Evolutionary conservation across 2,329 filamentous ascomycete genomes (phyloP).

Genomic region (Fonsecaea monophora): DNA sequence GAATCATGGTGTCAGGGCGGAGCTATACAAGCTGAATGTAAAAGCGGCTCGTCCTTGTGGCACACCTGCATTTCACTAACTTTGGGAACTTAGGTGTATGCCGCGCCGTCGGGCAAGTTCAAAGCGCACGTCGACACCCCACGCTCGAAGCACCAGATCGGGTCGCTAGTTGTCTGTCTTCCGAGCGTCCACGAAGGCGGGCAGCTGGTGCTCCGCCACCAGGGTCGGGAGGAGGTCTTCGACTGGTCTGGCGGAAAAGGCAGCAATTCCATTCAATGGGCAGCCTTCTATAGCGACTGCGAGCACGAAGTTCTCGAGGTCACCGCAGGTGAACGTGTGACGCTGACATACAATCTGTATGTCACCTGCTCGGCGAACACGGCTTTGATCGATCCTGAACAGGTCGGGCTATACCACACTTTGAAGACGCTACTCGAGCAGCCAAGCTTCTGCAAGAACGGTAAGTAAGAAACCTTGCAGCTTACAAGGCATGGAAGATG

Average conservation of each 20-base stretch:
- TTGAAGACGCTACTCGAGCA: slow-evolving; percentile 7
- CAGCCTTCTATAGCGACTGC: slow-evolving; percentile 14
- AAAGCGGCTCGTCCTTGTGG: neutral
- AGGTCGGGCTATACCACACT: slow-evolving; percentile 4
- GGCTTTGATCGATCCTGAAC: slow-evolving; percentile 9
- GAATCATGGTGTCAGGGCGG: slow-evolving; percentile 7
- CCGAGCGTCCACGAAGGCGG: slow-evolving; percentile 16
- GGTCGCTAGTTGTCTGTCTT: slow-evolving; percentile 14
- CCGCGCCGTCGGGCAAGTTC: slow-evolving; percentile 11
- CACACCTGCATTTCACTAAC: neutral
- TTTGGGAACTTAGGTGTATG: slow-evolving; percentile 6
- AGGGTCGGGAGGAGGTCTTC: slow-evolving; percentile 7
- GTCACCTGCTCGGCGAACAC: slow-evolving; percentile 13
- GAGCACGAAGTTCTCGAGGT: slow-evolving; percentile 16
- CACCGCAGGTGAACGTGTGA: slow-evolving; percentile 7
- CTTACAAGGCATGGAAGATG: neutral
- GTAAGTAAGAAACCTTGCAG: neutral
- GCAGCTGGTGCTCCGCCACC: slow-evolving; percentile 16
- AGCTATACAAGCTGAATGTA: slow-evolving; percentile 19
- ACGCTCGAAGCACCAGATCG: slow-evolving; percentile 18
- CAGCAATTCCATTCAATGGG: slow-evolving; percentile 8
- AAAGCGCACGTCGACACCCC: slow-evolving; percentile 18
- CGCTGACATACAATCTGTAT: slow-evolving; percentile 13
- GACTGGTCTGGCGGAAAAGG: slow-evolving; percentile 16
- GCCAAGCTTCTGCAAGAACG: slow-evolving; percentile 12